phyloP scores from a whole-genome alignment of 2,329 filamentous ascomycete species.

The Pezicula neosporulosa region DNA sequence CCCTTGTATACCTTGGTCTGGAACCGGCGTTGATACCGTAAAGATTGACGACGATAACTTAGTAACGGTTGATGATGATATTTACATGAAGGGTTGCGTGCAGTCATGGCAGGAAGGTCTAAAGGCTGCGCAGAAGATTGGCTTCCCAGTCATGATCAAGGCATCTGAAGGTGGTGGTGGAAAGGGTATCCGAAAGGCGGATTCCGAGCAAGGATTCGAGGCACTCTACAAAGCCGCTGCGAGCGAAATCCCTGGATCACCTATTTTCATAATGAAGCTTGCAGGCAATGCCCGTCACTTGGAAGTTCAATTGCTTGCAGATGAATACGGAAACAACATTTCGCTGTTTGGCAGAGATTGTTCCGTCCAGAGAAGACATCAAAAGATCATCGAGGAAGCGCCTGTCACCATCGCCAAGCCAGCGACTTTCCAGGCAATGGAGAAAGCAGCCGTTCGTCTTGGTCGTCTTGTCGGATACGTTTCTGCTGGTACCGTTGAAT shows the following conservation, averaged over 20 bases:
- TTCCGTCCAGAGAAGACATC: conserved; percentile 95
- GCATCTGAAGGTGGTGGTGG: conserved; percentile 99
- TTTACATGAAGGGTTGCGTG: conserved; percentile 91
- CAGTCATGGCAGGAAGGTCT: conserved; percentile 87
- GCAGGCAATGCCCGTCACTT: conserved; percentile 94
- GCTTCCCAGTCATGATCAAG: conserved; percentile 99
- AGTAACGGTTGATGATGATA: conserved; percentile 81
- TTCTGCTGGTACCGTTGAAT: conserved; percentile 97
- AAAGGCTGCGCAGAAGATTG: conserved; percentile 80
- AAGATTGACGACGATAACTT: conserved; percentile 76
- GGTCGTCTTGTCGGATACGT: conserved; percentile 96
- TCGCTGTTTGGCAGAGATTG: conserved; percentile 98
- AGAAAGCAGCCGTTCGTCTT: conserved; percentile 90
- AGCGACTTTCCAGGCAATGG: conserved; percentile 91
- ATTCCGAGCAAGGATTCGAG: conserved; percentile 79
- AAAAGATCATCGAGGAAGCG: conserved; percentile 99
- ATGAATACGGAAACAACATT: conserved; percentile 99
- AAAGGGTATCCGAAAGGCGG: conserved; percentile 97
- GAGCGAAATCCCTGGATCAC: conserved; percentile 95
- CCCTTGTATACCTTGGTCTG: conserved; percentile 99
- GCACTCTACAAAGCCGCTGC: conserved; percentile 91
- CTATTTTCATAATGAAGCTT: conserved; percentile 99
- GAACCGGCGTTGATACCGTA: conserved; percentile 83
- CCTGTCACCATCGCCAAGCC: conserved; percentile 93
- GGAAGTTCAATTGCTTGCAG: conserved; percentile 94